These are phyloP conservation scores for Lentinula lateritia DNA, from an alignment of 768 basidiomycete species.

Conservation along the genomic window DNA sequence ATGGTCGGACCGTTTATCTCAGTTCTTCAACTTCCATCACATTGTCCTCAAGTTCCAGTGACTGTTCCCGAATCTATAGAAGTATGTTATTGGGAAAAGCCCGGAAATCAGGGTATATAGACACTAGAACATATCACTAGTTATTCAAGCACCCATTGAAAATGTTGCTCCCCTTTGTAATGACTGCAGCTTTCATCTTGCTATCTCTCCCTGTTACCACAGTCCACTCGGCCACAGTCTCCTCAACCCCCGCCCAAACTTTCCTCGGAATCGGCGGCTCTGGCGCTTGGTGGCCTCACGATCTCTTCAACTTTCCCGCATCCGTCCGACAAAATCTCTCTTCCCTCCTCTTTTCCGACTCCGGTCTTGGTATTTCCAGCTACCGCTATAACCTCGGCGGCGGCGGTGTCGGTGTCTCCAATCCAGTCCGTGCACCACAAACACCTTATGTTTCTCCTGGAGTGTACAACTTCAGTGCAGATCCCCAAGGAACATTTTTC, in stretches of 20 bases:
- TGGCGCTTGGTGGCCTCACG: constrained; percentile 43
- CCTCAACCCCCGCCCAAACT: constrained; percentile 13
- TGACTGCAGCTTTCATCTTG: background rate
- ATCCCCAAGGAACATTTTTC: constrained; percentile 35
- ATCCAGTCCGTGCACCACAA: constrained; percentile 29
- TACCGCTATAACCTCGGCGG: constrained; percentile 40
- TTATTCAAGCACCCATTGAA: background rate
- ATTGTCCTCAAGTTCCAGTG: background rate
- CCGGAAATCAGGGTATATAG: background rate
- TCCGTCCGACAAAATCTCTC: constrained; percentile 34
- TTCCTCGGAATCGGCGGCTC: constrained; percentile 33
- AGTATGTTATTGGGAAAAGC: background rate
- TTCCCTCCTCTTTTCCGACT: constrained; percentile 29
- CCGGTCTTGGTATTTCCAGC: constrained; percentile 33
- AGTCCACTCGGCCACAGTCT: constrained; percentile 6
- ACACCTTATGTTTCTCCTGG: constrained; percentile 32
- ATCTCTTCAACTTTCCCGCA: constrained; percentile 35
- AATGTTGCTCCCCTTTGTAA: background rate
- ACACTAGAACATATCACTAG: background rate
- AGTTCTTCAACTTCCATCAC: background rate
- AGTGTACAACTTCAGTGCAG: constrained; percentile 32
- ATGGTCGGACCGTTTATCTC: background rate
- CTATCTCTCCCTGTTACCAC: background rate
- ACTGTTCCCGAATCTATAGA: background rate
- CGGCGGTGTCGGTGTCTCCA: constrained; percentile 36